Evolutionary conservation across 2,329 filamentous ascomycete species (phyloP).

Genomic region (Pseudopyrenochaeta lycopersici): DNA sequence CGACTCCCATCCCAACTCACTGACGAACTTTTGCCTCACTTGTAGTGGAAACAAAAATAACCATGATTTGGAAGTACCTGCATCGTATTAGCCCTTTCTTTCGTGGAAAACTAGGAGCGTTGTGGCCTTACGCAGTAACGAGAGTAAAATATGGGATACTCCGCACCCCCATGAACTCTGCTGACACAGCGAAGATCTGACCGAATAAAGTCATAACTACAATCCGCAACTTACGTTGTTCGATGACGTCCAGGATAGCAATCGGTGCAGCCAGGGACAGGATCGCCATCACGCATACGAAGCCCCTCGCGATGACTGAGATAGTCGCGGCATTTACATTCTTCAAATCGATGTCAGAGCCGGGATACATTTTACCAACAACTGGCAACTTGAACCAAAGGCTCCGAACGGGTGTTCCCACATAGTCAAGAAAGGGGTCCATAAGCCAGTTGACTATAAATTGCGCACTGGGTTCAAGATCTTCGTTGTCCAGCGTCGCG

Average conservation of each 20-base stretch:
- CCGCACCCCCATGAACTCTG: neutral
- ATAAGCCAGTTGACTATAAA: neutral
- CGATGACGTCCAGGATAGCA: slow-evolving; percentile 1
- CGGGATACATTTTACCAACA: neutral
- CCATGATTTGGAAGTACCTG: neutral
- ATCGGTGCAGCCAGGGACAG: slow-evolving; percentile 5
- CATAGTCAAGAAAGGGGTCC: neutral
- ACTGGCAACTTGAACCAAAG: neutral
- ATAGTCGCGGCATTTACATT: neutral
- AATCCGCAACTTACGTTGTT: neutral
- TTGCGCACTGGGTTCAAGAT: neutral
- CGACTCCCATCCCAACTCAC: neutral
- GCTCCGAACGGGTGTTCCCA: neutral
- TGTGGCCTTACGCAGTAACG: neutral
- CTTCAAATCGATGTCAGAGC: neutral
- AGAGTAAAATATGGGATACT: neutral
- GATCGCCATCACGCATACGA: slow-evolving; percentile 4
- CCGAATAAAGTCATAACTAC: slow-evolving; percentile 7
- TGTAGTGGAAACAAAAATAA: neutral
- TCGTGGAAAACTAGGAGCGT: neutral
- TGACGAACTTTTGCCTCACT: neutral
- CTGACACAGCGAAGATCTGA: neutral
- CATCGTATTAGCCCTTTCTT: neutral
- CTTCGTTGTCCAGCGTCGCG: neutral
- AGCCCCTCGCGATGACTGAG: neutral